Conservation (phyloP, 495 filamentous ascomycete genomes). For the Talaromyces proteolyticus region DNA sequence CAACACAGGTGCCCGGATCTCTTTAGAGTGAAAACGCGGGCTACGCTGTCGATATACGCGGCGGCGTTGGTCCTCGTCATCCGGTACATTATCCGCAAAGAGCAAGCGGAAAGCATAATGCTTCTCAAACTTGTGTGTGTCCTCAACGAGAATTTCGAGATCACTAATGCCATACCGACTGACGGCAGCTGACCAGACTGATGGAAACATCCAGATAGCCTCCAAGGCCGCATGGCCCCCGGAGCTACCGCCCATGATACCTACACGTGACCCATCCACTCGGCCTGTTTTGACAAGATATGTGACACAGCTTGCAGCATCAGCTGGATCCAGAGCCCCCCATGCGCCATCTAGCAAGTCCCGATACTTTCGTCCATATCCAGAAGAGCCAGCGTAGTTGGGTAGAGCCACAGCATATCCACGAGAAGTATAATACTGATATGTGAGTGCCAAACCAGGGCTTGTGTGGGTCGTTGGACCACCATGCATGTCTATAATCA, state of each 20-base stretch:
- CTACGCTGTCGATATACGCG: conserved; percentile 29
- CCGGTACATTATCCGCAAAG: neutral
- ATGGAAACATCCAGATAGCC: conserved; percentile 14
- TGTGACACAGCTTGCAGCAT: conserved; percentile 36
- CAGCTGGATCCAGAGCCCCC: conserved; percentile 37
- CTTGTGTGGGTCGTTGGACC: conserved; percentile 35
- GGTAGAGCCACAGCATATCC: conserved; percentile 42
- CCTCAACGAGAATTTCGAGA: conserved; percentile 27
- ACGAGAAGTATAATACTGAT: conserved; percentile 45
- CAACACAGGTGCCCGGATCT: conserved; percentile 36
- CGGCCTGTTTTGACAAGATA: conserved; percentile 25
- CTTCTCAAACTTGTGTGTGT: conserved; percentile 48
- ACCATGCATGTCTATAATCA: conserved; percentile 41
- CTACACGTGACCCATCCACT: conserved; percentile 30
- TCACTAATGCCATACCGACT: conserved; percentile 41
- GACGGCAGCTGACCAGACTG: conserved; percentile 7
- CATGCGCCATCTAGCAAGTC: conserved; percentile 34
- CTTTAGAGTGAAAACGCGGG: conserved; percentile 35
- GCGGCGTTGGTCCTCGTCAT: conserved; percentile 25
- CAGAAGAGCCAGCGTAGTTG: conserved; percentile 45
- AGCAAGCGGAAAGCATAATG: conserved; percentile 25
- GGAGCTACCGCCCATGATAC: conserved; percentile 39
- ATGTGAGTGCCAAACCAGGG: conserved; percentile 23
- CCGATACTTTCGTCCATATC: conserved; percentile 40
- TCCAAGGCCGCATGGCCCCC: conserved; percentile 44